These are phyloP conservation scores for Xylaria castorea DNA, from an alignment of 495 filamentous ascomycete species.

Conservation along the genomic window DNA sequence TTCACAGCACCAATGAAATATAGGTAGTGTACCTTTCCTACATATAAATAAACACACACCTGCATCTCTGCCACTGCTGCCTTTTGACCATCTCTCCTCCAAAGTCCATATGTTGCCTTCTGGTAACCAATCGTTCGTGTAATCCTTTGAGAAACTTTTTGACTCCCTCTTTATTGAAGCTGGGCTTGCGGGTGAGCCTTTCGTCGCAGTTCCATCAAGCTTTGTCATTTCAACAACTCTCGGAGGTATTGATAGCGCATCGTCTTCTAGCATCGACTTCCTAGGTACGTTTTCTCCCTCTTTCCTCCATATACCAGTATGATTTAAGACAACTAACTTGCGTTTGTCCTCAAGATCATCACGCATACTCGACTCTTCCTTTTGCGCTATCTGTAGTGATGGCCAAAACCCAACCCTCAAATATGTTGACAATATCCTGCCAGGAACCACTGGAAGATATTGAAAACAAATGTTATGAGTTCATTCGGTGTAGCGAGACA, in stretches of 20 bases:
- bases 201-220: constrained; percentile 36
- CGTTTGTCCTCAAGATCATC: background rate
- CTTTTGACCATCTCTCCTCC: background rate
- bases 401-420: background rate
- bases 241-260: constrained; percentile 49
- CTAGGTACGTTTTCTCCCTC: background rate
- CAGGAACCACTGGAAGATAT: background rate
- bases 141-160: background rate
- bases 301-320: background rate
- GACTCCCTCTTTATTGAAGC: constrained; percentile 50
- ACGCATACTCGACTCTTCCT: background rate
- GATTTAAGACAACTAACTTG: background rate
- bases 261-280: background rate
- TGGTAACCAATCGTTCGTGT: background rate
- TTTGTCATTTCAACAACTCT: constrained; percentile 32
- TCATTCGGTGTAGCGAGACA: background rate
- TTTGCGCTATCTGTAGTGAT: background rate
- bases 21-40: background rate
- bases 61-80: background rate
- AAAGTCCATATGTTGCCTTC: background rate
- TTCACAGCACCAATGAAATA: too few species aligned
- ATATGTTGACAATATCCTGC: background rate
- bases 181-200: constrained; percentile 57
- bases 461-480: background rate
- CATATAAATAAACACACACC: background rate